Base-by-base conservation (phyloP, 2,329 filamentous ascomycete genomes). In the Daldinia sp. region DNA sequence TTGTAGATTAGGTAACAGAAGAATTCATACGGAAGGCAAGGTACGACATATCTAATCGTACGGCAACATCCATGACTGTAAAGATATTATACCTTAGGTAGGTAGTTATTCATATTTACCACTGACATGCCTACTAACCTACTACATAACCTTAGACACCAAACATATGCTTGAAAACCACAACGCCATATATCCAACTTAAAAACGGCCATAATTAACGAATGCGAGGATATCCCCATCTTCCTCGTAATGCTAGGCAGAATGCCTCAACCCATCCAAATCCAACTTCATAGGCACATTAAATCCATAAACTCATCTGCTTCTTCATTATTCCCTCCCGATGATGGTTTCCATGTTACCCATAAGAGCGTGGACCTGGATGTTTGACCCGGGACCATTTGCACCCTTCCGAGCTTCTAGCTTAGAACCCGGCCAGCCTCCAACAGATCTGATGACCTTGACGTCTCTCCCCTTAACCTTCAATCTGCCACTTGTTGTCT, bases 401-500 rank as follows among this genome's bases (percentile, higher is more conserved):
- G 75, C 71, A 4, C 85, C 85, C 79, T 85, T 86, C 66, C 72
- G 75, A 0, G 82, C 84, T 42, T 71, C 62, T 65, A 77, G 78
- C 42, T 76, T 75, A 18, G 79, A 70, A 1, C 79, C 77, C 3
- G 78, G 77, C 74, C 78, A 79, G 1, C 77, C 75, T 1, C 72
- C 68, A 2, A 74, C 68, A n/a, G 67, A 66, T 57, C 74, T 78
- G 13, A 81, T 75, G 2, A 85, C 71, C 58, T 77, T 69, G 12
- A 88, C 79, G 15, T 79, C 85, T 44, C 82, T 78, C 13, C 86
- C 86, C 20, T 58, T 67, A 6, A 83, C 76, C 1, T 65, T 60
- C 33, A 87, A 76, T 9, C 62, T 69, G 2, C 85, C 85, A 26
- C 81, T 81, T 15, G 83, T 76, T 18, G 81, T 80, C 65, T 79